phyloP scores from a whole-genome alignment of 1,139 yeast genomes.

The Hanseniaspora sp. region DNA sequence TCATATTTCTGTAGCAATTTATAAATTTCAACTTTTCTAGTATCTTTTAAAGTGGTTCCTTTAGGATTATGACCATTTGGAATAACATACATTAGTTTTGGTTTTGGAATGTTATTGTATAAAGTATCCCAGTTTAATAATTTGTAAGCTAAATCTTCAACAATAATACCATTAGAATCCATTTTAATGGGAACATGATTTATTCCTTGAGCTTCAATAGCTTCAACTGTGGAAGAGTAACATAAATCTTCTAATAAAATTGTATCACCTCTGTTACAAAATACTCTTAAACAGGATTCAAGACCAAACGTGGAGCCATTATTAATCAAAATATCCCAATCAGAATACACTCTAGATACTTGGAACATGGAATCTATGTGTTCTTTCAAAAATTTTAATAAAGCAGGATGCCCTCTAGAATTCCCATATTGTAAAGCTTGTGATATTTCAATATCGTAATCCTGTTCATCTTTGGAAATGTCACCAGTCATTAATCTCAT shows the following conservation, averaged over 20 bases:
- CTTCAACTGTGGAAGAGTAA: slow-evolving; percentile 72
- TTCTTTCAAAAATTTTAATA: slow-evolving; percentile 48
- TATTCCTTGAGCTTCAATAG: slow-evolving; percentile 61
- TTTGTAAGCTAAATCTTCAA: slow-evolving; percentile 53
- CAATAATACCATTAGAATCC: slow-evolving; percentile 70
- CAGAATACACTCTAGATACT: slow-evolving; percentile 39
- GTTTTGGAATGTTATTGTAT: slow-evolving; percentile 44
- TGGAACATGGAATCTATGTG: slow-evolving; percentile 56
- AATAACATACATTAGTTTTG: slow-evolving; percentile 72
- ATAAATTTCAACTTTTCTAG: slow-evolving; percentile 64
- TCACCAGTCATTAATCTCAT: slow-evolving; percentile 40
- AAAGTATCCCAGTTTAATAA: slow-evolving; percentile 58
- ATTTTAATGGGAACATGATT: slow-evolving; percentile 60
- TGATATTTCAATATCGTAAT: slow-evolving; percentile 50
- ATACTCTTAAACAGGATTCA: slow-evolving; percentile 75
- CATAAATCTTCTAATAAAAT: slow-evolving; percentile 71
- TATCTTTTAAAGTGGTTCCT: slow-evolving; percentile 62
- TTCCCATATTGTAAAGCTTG: slow-evolving; percentile 70
- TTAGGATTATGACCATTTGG: slow-evolving; percentile 95
- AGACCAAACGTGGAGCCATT: slow-evolving; percentile 83
- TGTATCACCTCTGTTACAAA: slow-evolving; percentile 63
- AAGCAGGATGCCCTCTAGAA: slow-evolving; percentile 57
- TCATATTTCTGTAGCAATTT: slow-evolving; percentile 67
- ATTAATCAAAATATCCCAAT: slow-evolving; percentile 53
- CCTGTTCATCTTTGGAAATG: slow-evolving; percentile 34